Evolutionary conservation across 2,329 filamentous ascomycete genomes (phyloP).

Genomic region (Aspergillus amoenus): DNA sequence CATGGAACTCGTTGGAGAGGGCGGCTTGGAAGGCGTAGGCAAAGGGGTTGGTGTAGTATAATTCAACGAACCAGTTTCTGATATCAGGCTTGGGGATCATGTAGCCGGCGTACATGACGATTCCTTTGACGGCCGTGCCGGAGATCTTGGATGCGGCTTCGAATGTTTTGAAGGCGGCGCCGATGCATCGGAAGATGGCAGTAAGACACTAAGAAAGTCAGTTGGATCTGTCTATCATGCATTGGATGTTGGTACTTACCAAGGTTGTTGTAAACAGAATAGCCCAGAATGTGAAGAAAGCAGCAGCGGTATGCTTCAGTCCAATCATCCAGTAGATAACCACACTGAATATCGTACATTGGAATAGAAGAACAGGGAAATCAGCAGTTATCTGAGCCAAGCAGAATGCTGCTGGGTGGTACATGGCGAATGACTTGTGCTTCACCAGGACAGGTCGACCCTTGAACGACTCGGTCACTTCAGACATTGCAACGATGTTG

Average conservation of each 20-base stretch:
- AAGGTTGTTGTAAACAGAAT: slow-evolving; percentile 54
- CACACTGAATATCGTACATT: slow-evolving; percentile 59
- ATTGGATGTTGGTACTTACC: slow-evolving; percentile 32
- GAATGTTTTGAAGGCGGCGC: slow-evolving; percentile 57
- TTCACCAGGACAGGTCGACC: slow-evolving; percentile 61
- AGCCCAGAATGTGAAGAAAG: slow-evolving; percentile 65
- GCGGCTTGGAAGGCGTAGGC: slow-evolving; percentile 41
- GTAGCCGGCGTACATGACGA: slow-evolving; percentile 45
- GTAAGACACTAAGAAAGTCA: slow-evolving; percentile 43
- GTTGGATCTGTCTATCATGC: slow-evolving; percentile 10
- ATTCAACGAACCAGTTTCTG: slow-evolving; percentile 55
- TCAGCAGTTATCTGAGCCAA: slow-evolving; percentile 50
- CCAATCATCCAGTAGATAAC: slow-evolving; percentile 66
- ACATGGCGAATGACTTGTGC: slow-evolving; percentile 59
- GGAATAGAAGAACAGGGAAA: slow-evolving; percentile 57
- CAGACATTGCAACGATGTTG: slow-evolving; percentile 60
- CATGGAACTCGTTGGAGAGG: slow-evolving; percentile 39
- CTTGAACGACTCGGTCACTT: slow-evolving; percentile 63
- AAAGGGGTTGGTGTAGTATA: slow-evolving; percentile 42
- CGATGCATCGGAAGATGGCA: slow-evolving; percentile 57
- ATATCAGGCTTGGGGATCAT: slow-evolving; percentile 48
- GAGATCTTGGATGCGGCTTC: slow-evolving; percentile 59
- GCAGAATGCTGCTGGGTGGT: slow-evolving; percentile 52
- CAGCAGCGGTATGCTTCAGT: slow-evolving; percentile 50
- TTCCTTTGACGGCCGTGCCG: slow-evolving; percentile 36